A percentile compares a stretch with the other conserved stretches of the same genome.
phyloP scores from a whole-genome alignment of 129 eudicot genomes.

The Flaveria linearis region DNA sequence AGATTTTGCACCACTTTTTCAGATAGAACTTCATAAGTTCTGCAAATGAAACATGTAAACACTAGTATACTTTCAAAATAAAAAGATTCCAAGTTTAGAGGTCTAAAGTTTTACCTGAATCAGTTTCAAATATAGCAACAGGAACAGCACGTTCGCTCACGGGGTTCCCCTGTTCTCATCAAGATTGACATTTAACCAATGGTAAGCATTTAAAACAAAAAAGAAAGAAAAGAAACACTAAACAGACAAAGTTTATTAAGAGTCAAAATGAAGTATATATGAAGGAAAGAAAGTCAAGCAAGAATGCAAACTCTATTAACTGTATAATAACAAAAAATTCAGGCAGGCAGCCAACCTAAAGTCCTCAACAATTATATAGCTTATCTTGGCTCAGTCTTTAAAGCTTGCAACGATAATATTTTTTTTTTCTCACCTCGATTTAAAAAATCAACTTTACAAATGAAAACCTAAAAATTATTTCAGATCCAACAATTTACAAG shows the following conservation, averaged over 20 bases:
- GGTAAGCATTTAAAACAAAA: not conserved
- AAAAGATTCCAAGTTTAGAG: slow-evolving; percentile 1
- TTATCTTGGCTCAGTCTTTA: not conserved
- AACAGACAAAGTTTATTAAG: not conserved
- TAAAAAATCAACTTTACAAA: not conserved
- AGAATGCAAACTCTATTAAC: not conserved
- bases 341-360: not conserved
- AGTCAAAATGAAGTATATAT: not conserved
- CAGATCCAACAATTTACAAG: not conserved
- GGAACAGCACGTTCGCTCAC: slow-evolving; percentile 99
- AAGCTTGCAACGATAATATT: not conserved
- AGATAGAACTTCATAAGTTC: slow-evolving; percentile 83
- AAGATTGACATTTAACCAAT: slow-evolving; percentile 29
- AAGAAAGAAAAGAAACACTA: not conserved
- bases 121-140: slow-evolving; percentile 97
- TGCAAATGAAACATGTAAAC: slow-evolving; percentile 44
- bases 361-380: not conserved
- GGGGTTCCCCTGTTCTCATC: slow-evolving; percentile 80
- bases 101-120: slow-evolving; percentile 58
- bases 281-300: not conserved
- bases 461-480: not conserved
- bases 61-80: not conserved
- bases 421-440: not conserved
- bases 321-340: not conserved
- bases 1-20: slow-evolving; percentile 96